A percentile compares a stretch with the other conserved stretches of the same genome.
These are phyloP conservation scores for Neonectria neomacrospora DNA, from an alignment of 2,329 filamentous ascomycete species.

Conservation along the genomic window DNA sequence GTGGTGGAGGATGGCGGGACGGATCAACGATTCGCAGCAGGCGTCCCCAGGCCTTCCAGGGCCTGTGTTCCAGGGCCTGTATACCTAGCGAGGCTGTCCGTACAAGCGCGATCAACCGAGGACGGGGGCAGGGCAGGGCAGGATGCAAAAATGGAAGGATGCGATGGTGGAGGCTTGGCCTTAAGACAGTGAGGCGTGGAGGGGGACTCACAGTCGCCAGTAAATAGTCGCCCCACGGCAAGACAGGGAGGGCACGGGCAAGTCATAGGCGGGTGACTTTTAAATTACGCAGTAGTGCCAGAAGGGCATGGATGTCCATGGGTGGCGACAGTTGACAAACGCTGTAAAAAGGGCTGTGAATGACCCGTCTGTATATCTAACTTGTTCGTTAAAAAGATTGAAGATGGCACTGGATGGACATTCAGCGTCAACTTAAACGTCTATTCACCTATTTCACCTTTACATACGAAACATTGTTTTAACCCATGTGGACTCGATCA, in stretches of 20 bases:
- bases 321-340: neutral
- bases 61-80: neutral
- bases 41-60: constrained; percentile 11
- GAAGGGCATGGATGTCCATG: neutral
- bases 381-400: too few relatives aligned
- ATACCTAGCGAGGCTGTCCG: constrained; percentile 11
- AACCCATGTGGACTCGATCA: neutral
- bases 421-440: neutral
- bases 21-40: constrained; percentile 43
- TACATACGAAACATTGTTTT: neutral
- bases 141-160: constrained; percentile 10
- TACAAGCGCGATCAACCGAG: neutral
- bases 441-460: neutral
- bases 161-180: constrained; percentile 1
- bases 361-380: too few relatives aligned
- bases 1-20: constrained; percentile 22
- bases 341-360: neutral
- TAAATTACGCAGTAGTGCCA: constrained; percentile 3
- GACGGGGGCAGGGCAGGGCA: constrained; percentile 7
- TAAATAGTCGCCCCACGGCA: constrained; percentile 2
- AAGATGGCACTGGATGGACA: neutral
- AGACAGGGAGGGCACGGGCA: neutral
- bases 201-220: neutral
- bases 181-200: neutral
- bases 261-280: neutral